Evolutionary conservation across 2,329 filamentous ascomycete species (phyloP).

Genomic region (Pleurostoma richardsiae): DNA sequence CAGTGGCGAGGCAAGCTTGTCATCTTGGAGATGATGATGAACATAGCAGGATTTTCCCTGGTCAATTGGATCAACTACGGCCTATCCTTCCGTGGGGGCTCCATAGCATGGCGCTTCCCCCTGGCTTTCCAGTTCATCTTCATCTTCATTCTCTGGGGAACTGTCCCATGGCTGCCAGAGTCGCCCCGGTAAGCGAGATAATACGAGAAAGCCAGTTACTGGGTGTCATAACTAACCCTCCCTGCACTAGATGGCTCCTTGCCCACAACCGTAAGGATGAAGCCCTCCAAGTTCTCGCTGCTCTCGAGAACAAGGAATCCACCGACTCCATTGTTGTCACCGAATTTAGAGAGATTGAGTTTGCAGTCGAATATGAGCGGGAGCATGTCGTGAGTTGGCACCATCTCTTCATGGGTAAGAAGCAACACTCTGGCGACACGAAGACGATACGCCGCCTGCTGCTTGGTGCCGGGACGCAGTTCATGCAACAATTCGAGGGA

Average conservation of each 20-base stretch:
- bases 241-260: neutral
- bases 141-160: slow-evolving; percentile 20
- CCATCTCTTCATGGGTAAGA: neutral
- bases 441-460: slow-evolving; percentile 38
- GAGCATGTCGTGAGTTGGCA: neutral
- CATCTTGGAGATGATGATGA: slow-evolving; percentile 23
- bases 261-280: slow-evolving; percentile 3
- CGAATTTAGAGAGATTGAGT: slow-evolving; percentile 1
- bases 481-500: slow-evolving; percentile 27
- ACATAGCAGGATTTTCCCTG: slow-evolving; percentile 23
- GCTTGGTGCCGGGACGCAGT: slow-evolving; percentile 39
- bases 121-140: slow-evolving; percentile 42
- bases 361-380: neutral
- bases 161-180: slow-evolving; percentile 24
- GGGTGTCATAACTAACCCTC: neutral
- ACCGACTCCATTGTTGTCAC: slow-evolving; percentile 7
- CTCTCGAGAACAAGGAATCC: slow-evolving; percentile 2
- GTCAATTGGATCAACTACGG: slow-evolving; percentile 35
- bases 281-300: slow-evolving; percentile 8
- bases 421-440: neutral
- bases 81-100: slow-evolving; percentile 26
- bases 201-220: neutral
- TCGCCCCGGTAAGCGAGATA: slow-evolving; percentile 19
- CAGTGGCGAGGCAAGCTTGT: slow-evolving; percentile 24
- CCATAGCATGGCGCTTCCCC: slow-evolving; percentile 36